Percentiles rank a stretch among this genome's conserved stretches.
Conservation (phyloP, 2,329 filamentous ascomycete genomes). For the Phialophora tarda region DNA sequence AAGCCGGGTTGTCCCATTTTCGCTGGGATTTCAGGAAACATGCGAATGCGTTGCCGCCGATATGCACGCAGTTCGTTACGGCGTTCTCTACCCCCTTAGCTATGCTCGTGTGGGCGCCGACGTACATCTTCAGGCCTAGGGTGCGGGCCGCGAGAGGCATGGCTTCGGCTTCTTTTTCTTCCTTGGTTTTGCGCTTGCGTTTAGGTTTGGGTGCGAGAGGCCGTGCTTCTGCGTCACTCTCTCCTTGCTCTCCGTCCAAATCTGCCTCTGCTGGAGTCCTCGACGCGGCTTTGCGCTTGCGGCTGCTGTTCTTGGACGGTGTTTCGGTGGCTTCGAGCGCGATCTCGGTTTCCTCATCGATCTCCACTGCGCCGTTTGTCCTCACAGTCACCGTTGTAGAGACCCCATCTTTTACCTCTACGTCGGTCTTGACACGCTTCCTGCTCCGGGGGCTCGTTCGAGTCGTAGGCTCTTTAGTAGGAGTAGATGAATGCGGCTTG, state of each 20-base stretch:
- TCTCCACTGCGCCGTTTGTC: conserved; percentile 13
- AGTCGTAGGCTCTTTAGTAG: background rate
- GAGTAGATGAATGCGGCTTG: conserved; percentile 13
- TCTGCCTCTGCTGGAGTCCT: conserved; percentile 2
- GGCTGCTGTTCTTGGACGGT: background rate
- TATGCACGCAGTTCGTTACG: conserved; percentile 74
- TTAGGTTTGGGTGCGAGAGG: conserved; percentile 32
- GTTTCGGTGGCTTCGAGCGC: conserved; percentile 11
- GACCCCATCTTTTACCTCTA: conserved; percentile 10
- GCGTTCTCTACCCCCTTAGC: conserved; percentile 95
- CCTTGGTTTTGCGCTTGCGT: conserved; percentile 61
- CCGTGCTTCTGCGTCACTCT: conserved; percentile 7
- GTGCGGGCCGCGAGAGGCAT: conserved; percentile 75
- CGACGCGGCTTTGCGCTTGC: conserved; percentile 10
- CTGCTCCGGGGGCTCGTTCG: conserved; percentile 10
- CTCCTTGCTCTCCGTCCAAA: conserved; percentile 20
- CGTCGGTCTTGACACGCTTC: background rate
- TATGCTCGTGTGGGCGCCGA: conserved; percentile 89
- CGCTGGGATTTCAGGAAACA: conserved; percentile 95
- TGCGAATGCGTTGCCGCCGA: conserved; percentile 89
- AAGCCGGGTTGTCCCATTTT: conserved; percentile 86
- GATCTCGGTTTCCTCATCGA: conserved; percentile 20
- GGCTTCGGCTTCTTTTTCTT: conserved; percentile 60
- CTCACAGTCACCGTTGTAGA: background rate
- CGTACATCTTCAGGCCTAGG: conserved; percentile 74